A percentile compares a stretch with the other conserved stretches of the same genome.
Evolutionary conservation across 345 rosid genomes (phyloP).

Genomic region (Passiflora organensis): DNA sequence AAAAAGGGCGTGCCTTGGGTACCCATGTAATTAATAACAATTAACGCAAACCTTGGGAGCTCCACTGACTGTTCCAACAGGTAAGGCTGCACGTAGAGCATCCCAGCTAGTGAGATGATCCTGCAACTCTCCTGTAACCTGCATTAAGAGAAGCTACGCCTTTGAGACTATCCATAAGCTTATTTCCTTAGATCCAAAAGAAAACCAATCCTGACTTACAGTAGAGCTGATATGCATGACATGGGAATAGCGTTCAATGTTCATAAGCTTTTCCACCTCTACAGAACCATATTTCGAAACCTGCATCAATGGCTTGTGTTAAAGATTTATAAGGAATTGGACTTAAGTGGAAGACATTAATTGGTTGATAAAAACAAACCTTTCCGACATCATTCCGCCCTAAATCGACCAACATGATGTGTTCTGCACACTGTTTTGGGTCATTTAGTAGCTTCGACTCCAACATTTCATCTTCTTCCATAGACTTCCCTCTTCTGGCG

Average conservation of each 20-base stretch:
- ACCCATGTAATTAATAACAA: too few relatives aligned
- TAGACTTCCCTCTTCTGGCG: slow-evolving; percentile 59
- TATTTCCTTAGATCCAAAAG: too few relatives aligned
- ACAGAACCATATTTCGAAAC: slow-evolving; percentile 80
- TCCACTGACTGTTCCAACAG: slow-evolving; percentile 90
- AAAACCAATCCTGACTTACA: slow-evolving; percentile 30
- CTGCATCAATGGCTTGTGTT: slow-evolving; percentile 22
- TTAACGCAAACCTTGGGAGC: too few relatives aligned
- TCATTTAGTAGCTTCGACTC: slow-evolving; percentile 52
- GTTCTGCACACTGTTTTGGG: slow-evolving; percentile 83
- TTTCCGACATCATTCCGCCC: slow-evolving; percentile 91
- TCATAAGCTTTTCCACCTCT: slow-evolving; percentile 83
- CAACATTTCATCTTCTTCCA: slow-evolving; percentile 51
- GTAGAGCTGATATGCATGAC: slow-evolving; percentile 98
- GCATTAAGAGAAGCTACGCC: slow-evolving; percentile 15
- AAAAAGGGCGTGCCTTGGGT: too few relatives aligned
- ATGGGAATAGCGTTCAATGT: slow-evolving; percentile 80
- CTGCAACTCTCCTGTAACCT: slow-evolving; percentile 80
- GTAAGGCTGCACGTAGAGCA: slow-evolving; percentile 65
- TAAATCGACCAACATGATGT: slow-evolving; percentile 86
- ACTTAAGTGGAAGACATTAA: too few relatives aligned
- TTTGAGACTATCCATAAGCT: too few relatives aligned
- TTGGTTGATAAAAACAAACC: too few relatives aligned
- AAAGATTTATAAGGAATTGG: too few relatives aligned
- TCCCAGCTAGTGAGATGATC: slow-evolving; percentile 79